Base-by-base conservation (phyloP, 129 eudicot species). In the Calendula officinalis region DNA sequence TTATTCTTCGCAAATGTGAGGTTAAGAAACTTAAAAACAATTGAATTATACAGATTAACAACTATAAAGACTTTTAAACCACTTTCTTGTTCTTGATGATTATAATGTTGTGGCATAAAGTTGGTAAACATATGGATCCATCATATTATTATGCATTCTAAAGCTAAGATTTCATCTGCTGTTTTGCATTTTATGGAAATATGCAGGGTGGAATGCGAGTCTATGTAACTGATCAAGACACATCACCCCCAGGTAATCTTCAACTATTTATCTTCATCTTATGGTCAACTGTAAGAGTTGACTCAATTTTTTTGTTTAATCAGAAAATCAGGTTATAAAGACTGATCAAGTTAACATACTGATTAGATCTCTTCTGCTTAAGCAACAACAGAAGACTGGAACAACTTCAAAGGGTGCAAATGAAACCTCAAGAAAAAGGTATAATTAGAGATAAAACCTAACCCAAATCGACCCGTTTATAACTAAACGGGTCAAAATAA, bases 131-230 rank as follows among this genome's bases (percentile, higher is more conserved):
- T 44, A 10, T 12, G 6, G 7, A 45, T 45, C 48, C 13, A 53
- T 45, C 40, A 42, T 49, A 38, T 38, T 49, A 38, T 38, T 33
- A 39, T 35, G 14, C 56, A 40, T 22, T 50, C 12, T 10, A 15
- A 17, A 50, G 58, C 59, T 42, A 38, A 12, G 36, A 8, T 50
- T 67, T 53, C n/a, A 51, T 41, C 42, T 22, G 27, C 33, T 52
- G 7, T 53, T 53, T 45, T 37, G 33, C n/a, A 47, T 49, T 61
- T 14, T 47, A 56, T 16, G 17, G 10, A 11, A 6, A 69, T 58
- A 61, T 63, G 68, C 95, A 90, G 94, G 96, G 96, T 53, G 81
- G 91, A 63, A 73, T 84, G 88, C 84, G 91, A 38, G 94, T 87
- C 50, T 91, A 91, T 63, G 69, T 87, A 9, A 84, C 89, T 38